These are phyloP conservation scores for Nakataea oryzae DNA, from an alignment of 2,329 filamentous ascomycete genomes.

Conservation along the genomic window DNA sequence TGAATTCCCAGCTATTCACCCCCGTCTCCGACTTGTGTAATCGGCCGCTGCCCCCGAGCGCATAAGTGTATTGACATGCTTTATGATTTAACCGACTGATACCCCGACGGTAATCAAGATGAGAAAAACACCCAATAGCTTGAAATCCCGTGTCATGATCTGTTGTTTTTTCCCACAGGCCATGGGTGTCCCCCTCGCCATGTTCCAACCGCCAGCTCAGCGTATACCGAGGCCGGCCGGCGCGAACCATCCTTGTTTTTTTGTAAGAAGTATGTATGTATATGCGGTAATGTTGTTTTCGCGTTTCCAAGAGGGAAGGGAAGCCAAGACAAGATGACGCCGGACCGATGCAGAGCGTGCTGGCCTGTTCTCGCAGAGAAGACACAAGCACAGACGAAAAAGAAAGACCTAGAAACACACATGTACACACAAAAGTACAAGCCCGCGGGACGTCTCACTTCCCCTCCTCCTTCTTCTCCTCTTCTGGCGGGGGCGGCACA, in stretches of 20 bases:
- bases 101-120: too few relatives aligned
- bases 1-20: too few relatives aligned
- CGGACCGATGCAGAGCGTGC: neutral
- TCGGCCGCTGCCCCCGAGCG: too few relatives aligned
- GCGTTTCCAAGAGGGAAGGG: neutral
- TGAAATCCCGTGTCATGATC: neutral
- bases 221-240: neutral
- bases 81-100: neutral
- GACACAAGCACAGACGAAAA: neutral
- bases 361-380: neutral
- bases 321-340: neutral
- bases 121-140: neutral
- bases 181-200: too few relatives aligned
- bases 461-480: slow-evolving; percentile 11
- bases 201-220: neutral
- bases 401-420: too few relatives aligned
- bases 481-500: slow-evolving; percentile 1
- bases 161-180: neutral
- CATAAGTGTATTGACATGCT: neutral
- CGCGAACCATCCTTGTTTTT: neutral
- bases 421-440: neutral
- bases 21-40: neutral
- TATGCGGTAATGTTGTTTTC: neutral
- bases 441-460: neutral
- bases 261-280: neutral